Percentiles rank a stretch among this genome's conserved stretches.
phyloP scores from a whole-genome alignment of 805 yeast species.

The Cyberlindnera sargentensis region DNA sequence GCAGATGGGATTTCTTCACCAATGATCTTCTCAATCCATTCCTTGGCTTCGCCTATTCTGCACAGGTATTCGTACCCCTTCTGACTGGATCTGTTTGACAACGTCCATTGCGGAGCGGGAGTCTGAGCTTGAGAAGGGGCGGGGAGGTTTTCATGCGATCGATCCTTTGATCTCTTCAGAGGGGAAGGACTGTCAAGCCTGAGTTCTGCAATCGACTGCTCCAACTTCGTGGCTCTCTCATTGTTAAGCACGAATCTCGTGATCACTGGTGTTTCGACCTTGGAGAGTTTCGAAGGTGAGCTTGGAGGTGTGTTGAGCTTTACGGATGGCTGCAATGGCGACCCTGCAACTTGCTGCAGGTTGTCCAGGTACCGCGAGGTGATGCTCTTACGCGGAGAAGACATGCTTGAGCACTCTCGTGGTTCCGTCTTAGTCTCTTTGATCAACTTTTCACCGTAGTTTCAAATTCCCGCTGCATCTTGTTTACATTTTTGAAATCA shows the following conservation, averaged over 20 bases:
- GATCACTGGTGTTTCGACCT: background rate
- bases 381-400: constrained; percentile 12
- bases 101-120: constrained; percentile 13
- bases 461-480: background rate
- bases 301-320: constrained; percentile 11
- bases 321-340: constrained; percentile 16
- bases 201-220: constrained; percentile 16
- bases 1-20: constrained; percentile 51
- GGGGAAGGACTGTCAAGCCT: constrained; percentile 23
- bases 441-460: background rate
- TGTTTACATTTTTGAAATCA: constrained; percentile 8
- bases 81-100: constrained; percentile 10
- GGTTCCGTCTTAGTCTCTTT: background rate
- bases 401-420: constrained; percentile 1
- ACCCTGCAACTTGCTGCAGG: constrained; percentile 6
- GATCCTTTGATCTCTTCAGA: constrained; percentile 11
- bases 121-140: too few relatives aligned
- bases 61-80: constrained; percentile 73
- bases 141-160: too few relatives aligned
- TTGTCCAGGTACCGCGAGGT: constrained; percentile 24
- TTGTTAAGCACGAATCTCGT: constrained; percentile 7
- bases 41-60: constrained; percentile 72
- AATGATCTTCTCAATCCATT: constrained; percentile 66
- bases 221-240: constrained; percentile 9
- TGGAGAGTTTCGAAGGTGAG: background rate